Evolutionary conservation across 371 early-diverging fungal species (phyloP).

Genomic region (Amoeboradix gromovi): DNA sequence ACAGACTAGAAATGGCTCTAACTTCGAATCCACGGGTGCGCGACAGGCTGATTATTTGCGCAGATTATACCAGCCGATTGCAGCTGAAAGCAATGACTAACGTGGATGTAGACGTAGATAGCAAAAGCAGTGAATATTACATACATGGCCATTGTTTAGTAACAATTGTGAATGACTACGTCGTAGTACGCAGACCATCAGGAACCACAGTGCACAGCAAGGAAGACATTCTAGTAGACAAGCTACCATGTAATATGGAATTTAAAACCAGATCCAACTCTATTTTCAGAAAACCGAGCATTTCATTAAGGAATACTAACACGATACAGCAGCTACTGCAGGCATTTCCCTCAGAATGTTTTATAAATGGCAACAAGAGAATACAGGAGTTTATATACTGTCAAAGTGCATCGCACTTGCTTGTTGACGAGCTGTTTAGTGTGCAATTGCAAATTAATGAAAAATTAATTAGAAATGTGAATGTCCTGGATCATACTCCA

Average conservation of each 20-base stretch:
- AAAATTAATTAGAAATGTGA: conserved; percentile 34
- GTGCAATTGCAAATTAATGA: conserved; percentile 21
- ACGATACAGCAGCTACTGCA: background rate
- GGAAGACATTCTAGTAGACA: background rate
- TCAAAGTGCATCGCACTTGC: background rate
- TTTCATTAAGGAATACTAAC: background rate
- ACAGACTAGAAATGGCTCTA: background rate
- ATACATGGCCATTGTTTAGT: background rate
- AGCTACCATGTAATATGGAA: background rate
- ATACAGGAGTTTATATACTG: background rate
- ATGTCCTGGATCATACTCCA: conserved; percentile 53
- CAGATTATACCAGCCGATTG: background rate
- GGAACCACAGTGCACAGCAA: background rate
- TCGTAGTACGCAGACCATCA: background rate
- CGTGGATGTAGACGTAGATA: background rate
- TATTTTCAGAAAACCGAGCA: background rate
- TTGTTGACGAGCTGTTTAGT: background rate
- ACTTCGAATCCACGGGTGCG: background rate
- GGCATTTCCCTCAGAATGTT: background rate
- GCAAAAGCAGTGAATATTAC: background rate
- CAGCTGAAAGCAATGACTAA: background rate
- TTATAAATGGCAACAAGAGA: background rate
- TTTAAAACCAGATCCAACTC: background rate
- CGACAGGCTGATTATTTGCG: background rate
- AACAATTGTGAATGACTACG: background rate